Percentiles rank a stretch among this genome's conserved stretches.
phyloP scores from a whole-genome alignment of 495 filamentous ascomycete genomes.

The Penicillium macrosclerotiorum region DNA sequence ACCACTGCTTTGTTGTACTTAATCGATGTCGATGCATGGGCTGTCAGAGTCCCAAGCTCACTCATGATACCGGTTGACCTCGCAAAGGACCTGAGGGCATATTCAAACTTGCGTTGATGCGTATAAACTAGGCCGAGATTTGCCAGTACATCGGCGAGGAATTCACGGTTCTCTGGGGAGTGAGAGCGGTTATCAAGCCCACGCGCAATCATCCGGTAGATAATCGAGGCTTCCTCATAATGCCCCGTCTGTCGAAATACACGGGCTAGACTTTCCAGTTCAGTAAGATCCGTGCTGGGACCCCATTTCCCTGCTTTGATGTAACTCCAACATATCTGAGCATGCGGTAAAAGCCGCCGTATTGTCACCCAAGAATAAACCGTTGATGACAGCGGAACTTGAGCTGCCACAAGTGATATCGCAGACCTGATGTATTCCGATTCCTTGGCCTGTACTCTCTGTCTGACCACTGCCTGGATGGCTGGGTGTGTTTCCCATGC shows the following conservation, averaged over 20 bases:
- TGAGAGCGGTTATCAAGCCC: neutral
- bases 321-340: neutral
- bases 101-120: neutral
- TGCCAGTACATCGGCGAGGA: neutral
- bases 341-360: neutral
- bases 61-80: neutral
- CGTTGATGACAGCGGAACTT: neutral
- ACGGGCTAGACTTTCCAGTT: neutral
- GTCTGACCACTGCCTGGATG: neutral
- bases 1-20: neutral
- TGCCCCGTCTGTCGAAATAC: neutral
- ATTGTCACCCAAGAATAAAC: neutral
- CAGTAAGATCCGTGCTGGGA: neutral
- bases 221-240: neutral
- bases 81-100: neutral
- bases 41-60: neutral
- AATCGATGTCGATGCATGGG: neutral
- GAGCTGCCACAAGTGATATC: neutral
- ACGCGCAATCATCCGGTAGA: neutral
- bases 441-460: neutral
- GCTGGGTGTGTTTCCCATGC: neutral
- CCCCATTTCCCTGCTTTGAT: neutral
- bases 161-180: neutral
- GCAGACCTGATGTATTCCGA: neutral
- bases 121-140: slow-evolving; percentile 1